Evolutionary conservation across 768 basidiomycete genomes (phyloP).

Genomic region (Epithele typhae): DNA sequence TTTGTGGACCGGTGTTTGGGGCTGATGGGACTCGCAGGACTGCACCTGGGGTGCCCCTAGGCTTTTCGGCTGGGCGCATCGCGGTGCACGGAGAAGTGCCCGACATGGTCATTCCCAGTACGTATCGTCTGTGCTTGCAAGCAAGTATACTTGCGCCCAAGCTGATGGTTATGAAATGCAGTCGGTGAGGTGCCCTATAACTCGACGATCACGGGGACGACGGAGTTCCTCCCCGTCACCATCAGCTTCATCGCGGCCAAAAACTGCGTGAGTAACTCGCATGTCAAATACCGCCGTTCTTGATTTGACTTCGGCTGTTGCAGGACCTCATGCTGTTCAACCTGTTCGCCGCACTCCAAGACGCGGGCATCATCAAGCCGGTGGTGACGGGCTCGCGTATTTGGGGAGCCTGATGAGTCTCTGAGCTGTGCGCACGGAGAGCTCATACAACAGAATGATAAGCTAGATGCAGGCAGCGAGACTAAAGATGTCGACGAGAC

Average conservation of each 20-base stretch:
- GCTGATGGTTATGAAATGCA: neutral
- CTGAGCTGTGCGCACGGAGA: no score
- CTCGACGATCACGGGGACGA: conserved; percentile 24
- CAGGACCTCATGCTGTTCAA: conserved; percentile 28
- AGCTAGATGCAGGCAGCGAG: no score
- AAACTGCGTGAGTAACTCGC: conserved; percentile 20
- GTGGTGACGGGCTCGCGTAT: conserved; percentile 20
- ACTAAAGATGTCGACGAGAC: no score
- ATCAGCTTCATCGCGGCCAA: conserved; percentile 27
- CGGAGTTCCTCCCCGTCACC: conserved; percentile 27
- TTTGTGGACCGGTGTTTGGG: neutral
- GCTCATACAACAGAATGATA: no score
- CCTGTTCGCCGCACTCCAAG: conserved; percentile 23
- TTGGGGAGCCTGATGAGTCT: no score
- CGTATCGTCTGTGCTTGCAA: neutral
- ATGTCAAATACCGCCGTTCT: neutral
- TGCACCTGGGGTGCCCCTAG: conserved; percentile 21
- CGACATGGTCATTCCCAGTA: conserved; percentile 29
- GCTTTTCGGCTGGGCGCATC: conserved; percentile 21
- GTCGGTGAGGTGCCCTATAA: conserved; percentile 27
- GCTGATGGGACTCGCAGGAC: conserved; percentile 6
- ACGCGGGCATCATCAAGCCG: conserved; percentile 19
- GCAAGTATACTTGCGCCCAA: neutral
- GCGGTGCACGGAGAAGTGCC: conserved; percentile 22
- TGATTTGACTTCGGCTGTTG: neutral